These are phyloP conservation scores for Ceratopteris richardii DNA, from an alignment of 75 land plant genomes.

Conservation along the genomic window DNA sequence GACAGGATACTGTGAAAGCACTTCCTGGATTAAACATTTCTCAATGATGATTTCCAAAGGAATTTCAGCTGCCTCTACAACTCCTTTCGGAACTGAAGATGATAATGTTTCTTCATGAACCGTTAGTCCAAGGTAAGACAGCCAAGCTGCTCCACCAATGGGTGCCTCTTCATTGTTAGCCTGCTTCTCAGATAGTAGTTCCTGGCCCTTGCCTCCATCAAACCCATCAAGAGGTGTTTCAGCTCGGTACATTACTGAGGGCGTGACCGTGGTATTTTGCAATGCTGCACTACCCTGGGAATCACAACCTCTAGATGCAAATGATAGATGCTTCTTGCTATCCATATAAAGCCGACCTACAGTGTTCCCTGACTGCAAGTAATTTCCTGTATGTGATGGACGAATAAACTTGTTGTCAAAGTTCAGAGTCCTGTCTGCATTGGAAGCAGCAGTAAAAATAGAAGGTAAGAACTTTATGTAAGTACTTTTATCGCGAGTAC, in stretches of 20 bases:
- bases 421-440: not conserved
- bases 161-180: not conserved
- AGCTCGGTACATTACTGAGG: not conserved
- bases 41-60: conserved; percentile 75
- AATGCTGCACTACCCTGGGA: not conserved
- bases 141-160: conserved; percentile 3
- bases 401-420: not conserved
- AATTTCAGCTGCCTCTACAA: conserved; percentile 28
- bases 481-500: not conserved
- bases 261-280: not conserved
- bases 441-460: not conserved
- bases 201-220: not conserved
- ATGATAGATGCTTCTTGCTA: not conserved
- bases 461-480: not conserved
- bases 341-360: not conserved
- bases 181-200: not conserved
- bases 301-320: too few species aligned
- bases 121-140: not conserved
- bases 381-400: not conserved
- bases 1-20: conserved; percentile 87
- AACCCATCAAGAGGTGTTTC: not conserved
- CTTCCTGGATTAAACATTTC: conserved; percentile 69
- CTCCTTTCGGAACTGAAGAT: not conserved
- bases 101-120: not conserved
- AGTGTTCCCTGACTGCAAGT: not conserved